These are phyloP conservation scores for Malus fusca DNA, from an alignment of 306 rosid genomes.

Conservation along the genomic window DNA sequence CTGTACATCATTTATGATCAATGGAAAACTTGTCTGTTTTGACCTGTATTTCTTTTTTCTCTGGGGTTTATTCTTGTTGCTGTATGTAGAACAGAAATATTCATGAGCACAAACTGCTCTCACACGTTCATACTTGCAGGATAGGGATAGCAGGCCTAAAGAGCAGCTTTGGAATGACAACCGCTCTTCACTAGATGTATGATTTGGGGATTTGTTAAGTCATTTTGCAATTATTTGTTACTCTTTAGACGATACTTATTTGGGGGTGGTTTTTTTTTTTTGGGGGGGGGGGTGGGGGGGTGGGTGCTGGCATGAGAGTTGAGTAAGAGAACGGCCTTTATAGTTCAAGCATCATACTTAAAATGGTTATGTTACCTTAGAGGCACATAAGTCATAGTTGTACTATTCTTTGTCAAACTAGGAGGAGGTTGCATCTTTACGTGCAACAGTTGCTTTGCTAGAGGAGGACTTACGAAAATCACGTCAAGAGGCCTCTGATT, in stretches of 20 bases:
- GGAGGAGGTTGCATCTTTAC: constrained; percentile 72
- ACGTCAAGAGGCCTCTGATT: constrained; percentile 54
- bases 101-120: background rate
- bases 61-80: background rate
- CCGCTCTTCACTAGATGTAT: constrained; percentile 54
- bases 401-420: constrained; percentile 24
- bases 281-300: background rate
- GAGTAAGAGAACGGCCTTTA: background rate
- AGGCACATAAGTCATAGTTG: background rate
- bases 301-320: background rate
- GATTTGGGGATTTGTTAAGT: constrained; percentile 4
- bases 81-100: background rate
- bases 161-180: constrained; percentile 50
- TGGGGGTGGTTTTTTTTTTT: background rate
- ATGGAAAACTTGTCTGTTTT: background rate
- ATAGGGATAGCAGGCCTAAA: constrained; percentile 52
- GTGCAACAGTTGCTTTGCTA: constrained; percentile 53
- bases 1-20: background rate
- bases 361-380: constrained; percentile 14
- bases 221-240: constrained; percentile 1
- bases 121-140: constrained; percentile 41
- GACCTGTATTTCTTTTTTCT: background rate
- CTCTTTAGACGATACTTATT: background rate
- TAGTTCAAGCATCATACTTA: background rate
- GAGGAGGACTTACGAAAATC: constrained; percentile 86